phyloP scores from a whole-genome alignment of 495 filamentous ascomycete genomes.

The Daldinia childiae region DNA sequence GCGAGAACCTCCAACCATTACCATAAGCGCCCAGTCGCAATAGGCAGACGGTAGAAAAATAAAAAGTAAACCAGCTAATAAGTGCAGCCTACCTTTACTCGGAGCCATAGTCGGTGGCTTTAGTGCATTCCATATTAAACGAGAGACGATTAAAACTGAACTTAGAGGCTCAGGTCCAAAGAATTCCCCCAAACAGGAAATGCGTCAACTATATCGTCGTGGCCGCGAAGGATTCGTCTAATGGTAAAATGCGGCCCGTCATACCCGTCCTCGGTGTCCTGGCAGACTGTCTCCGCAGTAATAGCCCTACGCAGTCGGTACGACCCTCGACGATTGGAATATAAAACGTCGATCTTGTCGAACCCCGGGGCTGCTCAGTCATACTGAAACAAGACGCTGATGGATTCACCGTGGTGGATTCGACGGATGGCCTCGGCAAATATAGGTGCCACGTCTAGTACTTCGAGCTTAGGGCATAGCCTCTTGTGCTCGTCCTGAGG shows the following conservation, averaged over 20 bases:
- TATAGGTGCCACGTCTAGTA: conserved; percentile 88
- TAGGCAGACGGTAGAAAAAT: conserved; percentile 15
- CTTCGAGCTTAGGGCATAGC: conserved; percentile 85
- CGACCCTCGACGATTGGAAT: conserved; percentile 7
- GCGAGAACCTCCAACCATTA: conserved; percentile 32
- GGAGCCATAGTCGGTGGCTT: conserved; percentile 23
- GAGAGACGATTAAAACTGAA: conserved; percentile 35
- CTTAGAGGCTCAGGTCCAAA: conserved; percentile 27
- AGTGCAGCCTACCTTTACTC: conserved; percentile 39
- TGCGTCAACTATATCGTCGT: conserved; percentile 17
- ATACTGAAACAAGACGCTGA: conserved; percentile 95
- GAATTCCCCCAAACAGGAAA: conserved; percentile 35
- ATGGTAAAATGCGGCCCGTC: conserved; percentile 21
- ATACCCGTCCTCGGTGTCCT: conserved; percentile 18
- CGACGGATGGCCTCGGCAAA: conserved; percentile 98
- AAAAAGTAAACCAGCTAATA: conserved; percentile 34
- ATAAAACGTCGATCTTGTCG: neutral
- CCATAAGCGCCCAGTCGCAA: conserved; percentile 26
- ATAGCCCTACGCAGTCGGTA: conserved; percentile 21
- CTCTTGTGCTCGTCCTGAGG: conserved; percentile 83
- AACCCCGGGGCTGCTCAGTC: conserved; percentile 60
- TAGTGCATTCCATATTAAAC: conserved; percentile 33
- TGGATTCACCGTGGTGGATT: conserved; percentile 97
- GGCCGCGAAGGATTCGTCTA: conserved; percentile 16
- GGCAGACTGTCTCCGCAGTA: conserved; percentile 17